phyloP scores from a whole-genome alignment of 495 filamentous ascomycete genomes.

The Xylaria telfairii region DNA sequence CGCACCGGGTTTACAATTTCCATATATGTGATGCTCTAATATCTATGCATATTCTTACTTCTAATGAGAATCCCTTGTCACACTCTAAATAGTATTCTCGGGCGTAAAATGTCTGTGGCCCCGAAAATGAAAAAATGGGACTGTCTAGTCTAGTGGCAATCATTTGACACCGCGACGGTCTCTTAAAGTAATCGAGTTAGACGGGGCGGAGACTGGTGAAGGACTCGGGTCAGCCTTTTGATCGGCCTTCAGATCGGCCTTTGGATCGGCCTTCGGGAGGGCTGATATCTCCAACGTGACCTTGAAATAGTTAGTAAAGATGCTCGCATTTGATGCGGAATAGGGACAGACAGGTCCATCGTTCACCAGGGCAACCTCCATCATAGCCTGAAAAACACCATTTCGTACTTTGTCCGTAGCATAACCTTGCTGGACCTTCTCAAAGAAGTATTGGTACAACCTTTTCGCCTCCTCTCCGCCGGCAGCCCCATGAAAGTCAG shows the following conservation, averaged over 20 bases:
- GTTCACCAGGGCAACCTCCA: conserved; percentile 93
- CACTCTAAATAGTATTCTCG: background rate
- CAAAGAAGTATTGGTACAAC: conserved; percentile 82
- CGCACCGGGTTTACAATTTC: background rate
- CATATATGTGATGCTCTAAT: background rate
- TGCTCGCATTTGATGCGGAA: conserved; percentile 28
- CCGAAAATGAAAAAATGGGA: too few species aligned
- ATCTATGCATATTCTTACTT: conserved; percentile 3
- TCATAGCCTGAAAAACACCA: conserved; percentile 98
- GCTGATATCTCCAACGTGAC: conserved; percentile 42
- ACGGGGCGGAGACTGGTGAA: background rate
- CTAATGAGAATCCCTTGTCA: background rate
- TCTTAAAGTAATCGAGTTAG: background rate
- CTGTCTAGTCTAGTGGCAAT: background rate
- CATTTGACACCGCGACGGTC: background rate
- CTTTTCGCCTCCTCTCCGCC: conserved; percentile 74
- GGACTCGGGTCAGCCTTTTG: conserved; percentile 59
- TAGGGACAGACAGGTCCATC: conserved; percentile 83
- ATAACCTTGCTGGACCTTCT: conserved; percentile 77
- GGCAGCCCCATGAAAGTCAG: conserved; percentile 91
- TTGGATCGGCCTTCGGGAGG: conserved; percentile 47
- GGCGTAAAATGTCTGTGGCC: background rate
- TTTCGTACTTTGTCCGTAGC: conserved; percentile 81
- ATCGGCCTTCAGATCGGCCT: conserved; percentile 53
- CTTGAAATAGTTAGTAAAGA: conserved; percentile 32